Evolutionary conservation across 2,329 filamentous ascomycete genomes (phyloP).

Genomic region (Aspergillus caelatus): DNA sequence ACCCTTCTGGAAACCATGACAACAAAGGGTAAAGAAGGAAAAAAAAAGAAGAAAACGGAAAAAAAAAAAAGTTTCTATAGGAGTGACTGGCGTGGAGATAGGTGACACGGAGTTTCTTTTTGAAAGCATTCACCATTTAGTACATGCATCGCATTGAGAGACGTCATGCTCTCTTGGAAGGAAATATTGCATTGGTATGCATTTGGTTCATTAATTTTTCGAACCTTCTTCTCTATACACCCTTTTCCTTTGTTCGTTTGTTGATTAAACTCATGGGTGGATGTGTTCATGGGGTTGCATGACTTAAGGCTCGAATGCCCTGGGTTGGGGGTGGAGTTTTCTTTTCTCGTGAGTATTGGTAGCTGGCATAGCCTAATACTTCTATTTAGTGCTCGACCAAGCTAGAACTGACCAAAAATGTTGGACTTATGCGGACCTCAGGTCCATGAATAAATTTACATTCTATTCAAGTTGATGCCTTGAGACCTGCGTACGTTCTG

Average conservation of each 20-base stretch:
- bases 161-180: slow-evolving; percentile 2
- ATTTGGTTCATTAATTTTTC: slow-evolving; percentile 2
- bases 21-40: not conserved
- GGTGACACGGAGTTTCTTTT: slow-evolving; percentile 6
- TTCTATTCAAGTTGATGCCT: not conserved
- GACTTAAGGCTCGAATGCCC: slow-evolving; percentile 14
- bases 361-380: slow-evolving; percentile 8
- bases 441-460: not conserved
- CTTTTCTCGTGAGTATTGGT: slow-evolving; percentile 13
- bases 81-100: slow-evolving; percentile 5
- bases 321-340: slow-evolving; percentile 16
- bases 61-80: not conserved
- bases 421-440: not conserved
- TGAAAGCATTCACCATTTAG: slow-evolving; percentile 5
- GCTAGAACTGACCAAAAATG: not conserved
- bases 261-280: slow-evolving; percentile 8
- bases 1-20: slow-evolving; percentile 8
- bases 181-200: slow-evolving; percentile 16
- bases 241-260: slow-evolving; percentile 6
- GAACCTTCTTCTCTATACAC: slow-evolving; percentile 4
- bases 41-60: slow-evolving; percentile 6
- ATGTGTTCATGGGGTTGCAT: slow-evolving; percentile 19
- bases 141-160: slow-evolving; percentile 11
- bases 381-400: slow-evolving; percentile 8
- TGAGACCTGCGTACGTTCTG: not conserved